A percentile compares a stretch with the other conserved stretches of the same genome.
Evolutionary conservation across 352 stramenopile genomes (phyloP).

Genomic region (Phytophthora fragariaefolia): DNA sequence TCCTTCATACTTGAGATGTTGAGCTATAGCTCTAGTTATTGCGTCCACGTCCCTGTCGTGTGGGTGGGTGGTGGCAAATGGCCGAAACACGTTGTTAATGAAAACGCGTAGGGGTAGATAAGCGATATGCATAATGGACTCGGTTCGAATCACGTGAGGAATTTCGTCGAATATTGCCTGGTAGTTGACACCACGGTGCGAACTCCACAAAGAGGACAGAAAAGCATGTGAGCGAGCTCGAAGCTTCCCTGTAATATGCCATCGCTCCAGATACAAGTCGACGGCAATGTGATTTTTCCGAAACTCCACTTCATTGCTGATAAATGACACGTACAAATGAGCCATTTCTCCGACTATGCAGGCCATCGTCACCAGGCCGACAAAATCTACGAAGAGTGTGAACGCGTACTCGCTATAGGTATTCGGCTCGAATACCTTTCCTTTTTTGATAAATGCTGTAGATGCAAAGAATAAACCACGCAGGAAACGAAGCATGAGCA

Average conservation of each 20-base stretch:
- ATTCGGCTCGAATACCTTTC: conserved; percentile 42
- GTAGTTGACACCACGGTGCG: conserved; percentile 65
- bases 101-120: conserved; percentile 45
- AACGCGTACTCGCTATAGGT: conserved; percentile 42
- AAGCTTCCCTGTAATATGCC: conserved; percentile 48
- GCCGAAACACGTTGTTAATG: conserved; percentile 51
- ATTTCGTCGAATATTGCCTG: conserved; percentile 64
- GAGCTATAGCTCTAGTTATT: conserved; percentile 44
- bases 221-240: conserved; percentile 52
- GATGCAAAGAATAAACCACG: conserved; percentile 57
- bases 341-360: conserved; percentile 64
- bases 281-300: conserved; percentile 66
- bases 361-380: conserved; percentile 50
- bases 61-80: conserved; percentile 38
- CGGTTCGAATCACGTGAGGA: conserved; percentile 51
- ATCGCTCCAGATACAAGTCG: conserved; percentile 54
- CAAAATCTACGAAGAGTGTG: conserved; percentile 48
- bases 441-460: conserved; percentile 55
- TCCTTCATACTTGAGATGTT: conserved; percentile 64
- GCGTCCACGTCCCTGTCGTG: conserved; percentile 45
- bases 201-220: conserved; percentile 62
- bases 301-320: conserved; percentile 72
- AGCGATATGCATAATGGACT: conserved; percentile 59
- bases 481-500: conserved; percentile 43
- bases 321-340: conserved; percentile 61